phyloP scores from a whole-genome alignment of 1,284 basidiomycete species.

The Pseudozyma hubeiensis region DNA sequence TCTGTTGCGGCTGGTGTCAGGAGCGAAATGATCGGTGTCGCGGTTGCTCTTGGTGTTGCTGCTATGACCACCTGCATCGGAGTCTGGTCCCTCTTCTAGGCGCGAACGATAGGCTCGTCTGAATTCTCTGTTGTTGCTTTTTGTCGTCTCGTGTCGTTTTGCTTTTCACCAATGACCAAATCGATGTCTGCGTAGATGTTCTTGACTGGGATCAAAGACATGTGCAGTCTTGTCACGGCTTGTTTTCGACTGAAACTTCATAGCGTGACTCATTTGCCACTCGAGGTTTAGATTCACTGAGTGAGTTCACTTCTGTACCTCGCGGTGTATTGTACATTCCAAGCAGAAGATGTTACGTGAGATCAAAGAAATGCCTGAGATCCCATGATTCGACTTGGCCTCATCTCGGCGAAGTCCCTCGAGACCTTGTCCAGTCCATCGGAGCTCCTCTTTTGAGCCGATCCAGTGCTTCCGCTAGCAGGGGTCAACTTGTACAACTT shows the following conservation, averaged over 20 bases:
- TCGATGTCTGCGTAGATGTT: not conserved
- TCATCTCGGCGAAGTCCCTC: slow-evolving; percentile 27
- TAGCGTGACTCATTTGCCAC: too few species aligned
- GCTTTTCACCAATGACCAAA: not conserved
- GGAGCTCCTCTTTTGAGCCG: slow-evolving; percentile 3
- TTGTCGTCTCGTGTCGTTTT: slow-evolving; percentile 3
- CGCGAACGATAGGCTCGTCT: too few species aligned
- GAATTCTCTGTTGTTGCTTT: not conserved
- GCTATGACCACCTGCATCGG: slow-evolving; percentile 14
- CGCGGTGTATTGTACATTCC: too few species aligned
- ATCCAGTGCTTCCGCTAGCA: not conserved
- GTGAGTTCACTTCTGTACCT: too few species aligned
- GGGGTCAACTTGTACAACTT: slow-evolving; percentile 28
- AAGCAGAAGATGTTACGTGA: not conserved
- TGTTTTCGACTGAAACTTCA: too few species aligned
- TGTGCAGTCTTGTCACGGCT: not conserved
- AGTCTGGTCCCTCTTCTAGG: slow-evolving; percentile 29
- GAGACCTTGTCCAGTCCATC: slow-evolving; percentile 18
- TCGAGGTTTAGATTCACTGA: too few species aligned
- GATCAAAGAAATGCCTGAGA: slow-evolving; percentile 13
- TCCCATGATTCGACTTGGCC: slow-evolving; percentile 30
- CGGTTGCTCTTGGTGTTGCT: slow-evolving; percentile 7
- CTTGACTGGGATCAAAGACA: too few species aligned
- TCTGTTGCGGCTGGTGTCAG: not conserved
- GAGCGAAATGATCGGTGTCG: slow-evolving; percentile 1